Percentiles rank a stretch among this genome's conserved stretches.
Evolutionary conservation across 305 asterid genomes (phyloP).

Genomic region (Rubia occidens): DNA sequence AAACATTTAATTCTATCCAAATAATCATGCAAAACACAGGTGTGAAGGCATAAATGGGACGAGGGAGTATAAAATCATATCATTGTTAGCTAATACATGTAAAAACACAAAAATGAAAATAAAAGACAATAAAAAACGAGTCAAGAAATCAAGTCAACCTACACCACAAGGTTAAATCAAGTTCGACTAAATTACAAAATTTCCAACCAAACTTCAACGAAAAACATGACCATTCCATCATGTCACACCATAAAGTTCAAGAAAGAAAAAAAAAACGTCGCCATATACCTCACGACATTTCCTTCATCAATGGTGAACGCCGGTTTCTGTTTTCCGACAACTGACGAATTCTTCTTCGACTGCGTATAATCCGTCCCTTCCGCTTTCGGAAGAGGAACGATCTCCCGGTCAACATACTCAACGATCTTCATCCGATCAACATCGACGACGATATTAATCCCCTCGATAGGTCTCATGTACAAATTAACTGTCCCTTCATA

Average conservation of each 20-base stretch:
- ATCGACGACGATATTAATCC: conserved; percentile 41
- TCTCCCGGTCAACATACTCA: conserved; percentile 33
- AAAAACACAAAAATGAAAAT: not conserved
- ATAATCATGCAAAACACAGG: no score
- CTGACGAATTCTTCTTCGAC: conserved; percentile 12
- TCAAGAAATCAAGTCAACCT: not conserved
- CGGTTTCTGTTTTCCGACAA: conserved; percentile 3
- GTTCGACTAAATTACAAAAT: not conserved
- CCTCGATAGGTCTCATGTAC: conserved; percentile 69
- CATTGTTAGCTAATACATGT: no score
- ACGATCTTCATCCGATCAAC: conserved; percentile 48
- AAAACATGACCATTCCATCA: not conserved
- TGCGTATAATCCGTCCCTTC: conserved; percentile 43
- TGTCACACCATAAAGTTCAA: not conserved
- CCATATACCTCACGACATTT: conserved; percentile 31
- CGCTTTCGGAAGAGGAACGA: conserved; percentile 50
- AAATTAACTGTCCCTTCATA: conserved; percentile 46
- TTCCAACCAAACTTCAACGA: not conserved
- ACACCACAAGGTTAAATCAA: not conserved
- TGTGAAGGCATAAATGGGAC: no score
- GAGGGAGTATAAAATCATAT: no score
- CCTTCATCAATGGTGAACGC: conserved; percentile 45
- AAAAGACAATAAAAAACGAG: not conserved
- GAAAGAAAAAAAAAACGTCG: not conserved
- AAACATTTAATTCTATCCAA: no score